Conservation (phyloP, 2,329 filamentous ascomycete species). For the Peltaster fructicola region DNA sequence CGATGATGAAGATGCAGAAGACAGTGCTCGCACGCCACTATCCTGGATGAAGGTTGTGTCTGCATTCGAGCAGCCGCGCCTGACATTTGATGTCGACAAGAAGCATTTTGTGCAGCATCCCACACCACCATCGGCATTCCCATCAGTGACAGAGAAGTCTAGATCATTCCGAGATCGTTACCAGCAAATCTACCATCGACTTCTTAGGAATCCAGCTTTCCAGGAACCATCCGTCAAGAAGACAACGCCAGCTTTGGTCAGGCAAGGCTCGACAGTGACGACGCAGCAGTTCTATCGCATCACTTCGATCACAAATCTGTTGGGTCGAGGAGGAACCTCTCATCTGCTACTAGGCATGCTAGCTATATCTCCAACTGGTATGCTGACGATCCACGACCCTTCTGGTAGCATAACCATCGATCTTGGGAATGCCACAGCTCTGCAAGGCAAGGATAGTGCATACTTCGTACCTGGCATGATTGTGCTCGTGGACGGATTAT, state of each 20-base stretch:
- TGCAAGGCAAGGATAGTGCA: constrained; percentile 55
- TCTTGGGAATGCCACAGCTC: constrained; percentile 58
- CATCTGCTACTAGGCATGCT: constrained; percentile 80
- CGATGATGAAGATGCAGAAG: constrained; percentile 37
- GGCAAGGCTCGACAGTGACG: constrained; percentile 38
- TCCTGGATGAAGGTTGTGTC: constrained; percentile 71
- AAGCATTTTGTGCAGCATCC: constrained; percentile 69
- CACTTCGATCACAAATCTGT: constrained; percentile 61
- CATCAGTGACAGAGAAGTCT: constrained; percentile 65
- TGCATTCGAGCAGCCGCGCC: constrained; percentile 70
- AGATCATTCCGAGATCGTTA: constrained; percentile 76
- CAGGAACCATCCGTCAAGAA: constrained; percentile 61
- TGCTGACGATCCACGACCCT: constrained; percentile 66
- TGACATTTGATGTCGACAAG: constrained; percentile 59
- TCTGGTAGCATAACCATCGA: constrained; percentile 80
- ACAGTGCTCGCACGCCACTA: constrained; percentile 50
- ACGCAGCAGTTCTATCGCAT: constrained; percentile 60
- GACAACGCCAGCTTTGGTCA: constrained; percentile 30
- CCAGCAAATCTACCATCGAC: constrained; percentile 77
- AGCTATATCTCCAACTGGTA: constrained; percentile 61
- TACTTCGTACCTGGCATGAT: constrained; percentile 97
- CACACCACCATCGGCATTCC: constrained; percentile 35
- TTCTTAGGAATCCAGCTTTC: constrained; percentile 85
- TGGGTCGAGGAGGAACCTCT: constrained; percentile 64
- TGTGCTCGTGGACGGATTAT: constrained; percentile 84